Evolutionary conservation across 345 rosid species (phyloP).

Genomic region (Iberis pinnata): DNA sequence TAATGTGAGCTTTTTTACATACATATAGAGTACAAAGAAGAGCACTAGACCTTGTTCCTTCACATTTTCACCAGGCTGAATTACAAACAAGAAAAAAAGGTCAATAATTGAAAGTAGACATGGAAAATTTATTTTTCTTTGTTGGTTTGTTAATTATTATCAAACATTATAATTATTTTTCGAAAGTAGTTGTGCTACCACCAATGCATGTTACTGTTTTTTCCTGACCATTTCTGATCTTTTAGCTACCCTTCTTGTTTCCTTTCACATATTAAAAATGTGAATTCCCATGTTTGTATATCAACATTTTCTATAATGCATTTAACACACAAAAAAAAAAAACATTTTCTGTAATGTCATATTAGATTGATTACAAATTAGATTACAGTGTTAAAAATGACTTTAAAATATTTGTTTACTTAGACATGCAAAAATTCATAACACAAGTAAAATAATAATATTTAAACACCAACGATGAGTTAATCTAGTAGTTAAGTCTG

Average conservation of each 20-base stretch:
- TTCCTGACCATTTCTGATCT: slow-evolving; percentile 11
- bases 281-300: slow-evolving; percentile 1
- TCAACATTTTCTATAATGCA: too few relatives aligned
- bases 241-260: background rate
- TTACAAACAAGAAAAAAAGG: background rate
- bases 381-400: too few relatives aligned
- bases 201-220: slow-evolving; percentile 20
- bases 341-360: too few relatives aligned
- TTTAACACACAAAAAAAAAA: too few relatives aligned
- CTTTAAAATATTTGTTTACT: too few relatives aligned
- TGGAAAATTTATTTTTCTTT: background rate
- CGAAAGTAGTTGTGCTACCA: slow-evolving; percentile 15
- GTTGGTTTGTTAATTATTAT: slow-evolving; percentile 14
- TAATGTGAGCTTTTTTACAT: too few relatives aligned
- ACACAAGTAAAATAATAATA: too few relatives aligned
- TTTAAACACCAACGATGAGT: too few relatives aligned
- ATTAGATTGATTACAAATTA: too few relatives aligned
- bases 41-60: background rate
- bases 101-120: slow-evolving; percentile 4
- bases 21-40: background rate
- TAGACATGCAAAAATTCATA: too few relatives aligned
- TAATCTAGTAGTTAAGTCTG: too few relatives aligned
- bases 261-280: slow-evolving; percentile 9
- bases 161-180: background rate
- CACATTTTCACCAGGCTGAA: too few relatives aligned